Evolutionary conservation across 805 yeast genomes (phyloP), one percentile per base, ranked within the genome.

Genomic region (Metschnikowia picachoensis): DNA sequence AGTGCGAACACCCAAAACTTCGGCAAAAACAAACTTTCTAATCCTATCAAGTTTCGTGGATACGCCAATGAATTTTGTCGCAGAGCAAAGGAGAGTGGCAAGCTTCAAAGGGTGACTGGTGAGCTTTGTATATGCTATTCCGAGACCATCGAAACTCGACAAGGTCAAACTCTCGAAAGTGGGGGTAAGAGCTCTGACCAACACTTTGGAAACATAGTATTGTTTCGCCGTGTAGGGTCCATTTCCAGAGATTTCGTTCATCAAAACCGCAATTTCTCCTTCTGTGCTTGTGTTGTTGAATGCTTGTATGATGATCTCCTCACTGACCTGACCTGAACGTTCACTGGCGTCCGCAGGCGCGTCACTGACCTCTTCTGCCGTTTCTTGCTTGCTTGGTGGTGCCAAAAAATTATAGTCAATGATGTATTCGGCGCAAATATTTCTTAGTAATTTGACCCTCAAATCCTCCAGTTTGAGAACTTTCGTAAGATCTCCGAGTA

Each of bases 11-110:
- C 89, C 87, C 38, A 85, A 66, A 16, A 85, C 59, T 53, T 83
- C 89, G 1, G 91, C 79, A 12, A 82, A 81, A n/a, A 78, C 66
- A 45, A 73, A 71, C 51, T 82, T 85, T 52, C 90, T 74, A 9
- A 78, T 53, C 48, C 82, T 72, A 14, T 76, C 82, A 30, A 78
- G 68, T 32, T 67, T 64, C 0, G 64, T 47, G 9, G 73, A 59
- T 0, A 64, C 43, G 1, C 72, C 56, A 30, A 74, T 60, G 28
- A 72, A 73, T 8, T 65, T 62, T 5, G 68, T 50, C 8, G 76
- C 56, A 10, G 79, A 61, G 13, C 59, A 47, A 11, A 67, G 51
- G 16, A 67, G 39, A 1, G 59, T 54, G 2, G 71, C 62, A 6
- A 61, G 55, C 35, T 57, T 70, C 43, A 64, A 53, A 25, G 68